Evolutionary conservation across 805 yeast species (phyloP), one percentile per base, ranked within the genome.

Genomic region (Cyberlindnera veronae): DNA sequence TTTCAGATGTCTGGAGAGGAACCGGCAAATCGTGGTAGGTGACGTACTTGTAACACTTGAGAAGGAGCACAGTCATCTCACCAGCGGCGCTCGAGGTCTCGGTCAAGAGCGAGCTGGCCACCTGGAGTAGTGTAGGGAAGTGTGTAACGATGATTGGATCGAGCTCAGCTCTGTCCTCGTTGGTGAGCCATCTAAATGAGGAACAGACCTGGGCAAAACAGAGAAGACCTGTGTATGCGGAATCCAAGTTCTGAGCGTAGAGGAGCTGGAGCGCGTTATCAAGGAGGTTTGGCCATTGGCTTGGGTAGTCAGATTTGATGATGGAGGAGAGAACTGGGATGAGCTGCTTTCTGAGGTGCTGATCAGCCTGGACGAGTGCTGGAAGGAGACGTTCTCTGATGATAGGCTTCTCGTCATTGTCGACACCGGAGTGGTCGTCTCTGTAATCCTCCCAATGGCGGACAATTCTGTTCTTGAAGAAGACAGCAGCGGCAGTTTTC

Each of bases 1-100:
- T 47, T 44, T 80, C 75, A 41, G 67, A 53, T 32, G 68, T 63
- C 68, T 87, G 81, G 57, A 82, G 64, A 16, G 76, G 72, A 3
- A 63, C 68, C 2, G 97, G 95, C 38, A 90, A 62, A 53, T 85
- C 90, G 46, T 72, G 74, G 57, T 73, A 79, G 4, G 91, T 80
- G 30, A 80, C 80, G 58, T 81, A 84, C 59, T 90, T 90, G 69
- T 79, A 86, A 42, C 76, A 70, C 57, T 91, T 91, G 41, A 90
- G 63, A 16, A 86, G 71, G 47, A 82, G 68, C 50, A 84, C 84
- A 32, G 87, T 65, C 69, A 90, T 80, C 48, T 87, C 95, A 15
- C 88, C 90, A 8, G 64, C 54, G 34, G 75, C 74, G 5, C 54
- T 47, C 16, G 71, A 64, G 15, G 63, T 65, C 32, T 71, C 67